Base-by-base conservation (phyloP, 805 yeast species). In the Candida peoriensis region DNA sequence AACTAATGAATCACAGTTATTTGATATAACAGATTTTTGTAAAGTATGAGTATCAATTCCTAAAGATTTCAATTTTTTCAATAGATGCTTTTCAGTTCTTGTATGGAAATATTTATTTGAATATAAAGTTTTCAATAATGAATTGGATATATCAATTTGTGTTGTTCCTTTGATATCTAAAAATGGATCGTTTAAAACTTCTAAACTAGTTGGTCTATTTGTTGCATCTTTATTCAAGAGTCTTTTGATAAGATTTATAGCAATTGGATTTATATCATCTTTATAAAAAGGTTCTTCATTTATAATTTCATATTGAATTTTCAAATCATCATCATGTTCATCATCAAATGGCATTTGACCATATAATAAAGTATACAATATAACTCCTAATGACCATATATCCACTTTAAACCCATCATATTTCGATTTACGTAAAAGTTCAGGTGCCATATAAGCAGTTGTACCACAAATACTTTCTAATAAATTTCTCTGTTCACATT, bases 401-500 rank as follows among this genome's bases (percentile, higher is more conserved):
- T 90, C 98, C 2, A 79, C 77, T 47, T 81, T 79, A 44, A 76
- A 71, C 0, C 97, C 97, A 27, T 78, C 77, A 55, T 88, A 88
- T 30, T 78, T 77, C 41, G 74, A 71, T 41, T 78, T 70, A 36
- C 67, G 64, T 13, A 89, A 64, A 42, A 93, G 65, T 54, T 90
- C 98, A 0, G 98, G 98, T 0, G 98, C 96, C 96, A 90, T 89
- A 55, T 90, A 90, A 4, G 87, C 94, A 1, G 88, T 78, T 0
- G 97, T 90, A 3, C 98, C 98, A 60, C 98, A 90, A 2, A 88
- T 69, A 0, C 96, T 93, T 32, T 81, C 83, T 22, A 90, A 60
- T 30, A 81, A 58, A 5, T 68, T 60, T 32, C 81, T 66, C 0
- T 70, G 63, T 21, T 68, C 68, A 39, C 71, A 76, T 48, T 86